Base-by-base conservation (phyloP, 257 asterid species). In the Jasminum sambac region DNA sequence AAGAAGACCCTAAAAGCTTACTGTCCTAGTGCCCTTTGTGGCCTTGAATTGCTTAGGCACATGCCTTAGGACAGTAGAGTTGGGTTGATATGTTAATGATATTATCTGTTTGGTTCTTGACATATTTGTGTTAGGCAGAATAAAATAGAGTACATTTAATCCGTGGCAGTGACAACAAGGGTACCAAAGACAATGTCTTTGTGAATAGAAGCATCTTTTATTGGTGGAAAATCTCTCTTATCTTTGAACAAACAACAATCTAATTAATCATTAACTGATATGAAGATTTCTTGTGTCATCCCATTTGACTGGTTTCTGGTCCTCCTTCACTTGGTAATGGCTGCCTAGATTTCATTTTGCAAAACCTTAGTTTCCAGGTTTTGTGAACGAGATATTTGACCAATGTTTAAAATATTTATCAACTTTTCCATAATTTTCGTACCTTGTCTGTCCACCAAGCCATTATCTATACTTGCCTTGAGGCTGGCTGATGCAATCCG, bases 131-230 rank as follows among this genome's bases (percentile, higher is more conserved):
- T 50, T 50, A 13, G 13, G n/a, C 6, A 14, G 16, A 43, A 10
- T 11, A 3, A 13, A 11, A 43, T 43, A 26, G 66, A 71, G 50
- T 67, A 17, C 63, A 11, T n/a, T 23, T 64, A 44, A 26, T 57
- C 50, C 57, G 44, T 38, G 76, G 40, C 61, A 44, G n/a, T 44
- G 26, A 37, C 44, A n/a, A 44, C 14, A 16, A 44, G 17, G 57
- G 17, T 44, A 16, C 25, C 30, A 52, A 19, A 26, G 14, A 21
- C 5, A 13, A 21, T 55, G 19, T 8, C 24, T 52, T 6, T 2
- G 62, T 55, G 6, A 55, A 26, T 13, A 19, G 60, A 8, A 17
- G 60, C 26, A 52, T 26, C 26, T 7, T 17, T n/a, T 52, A 52
- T 19, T 52, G 30, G 25, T 17, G 62, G 62, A 21, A 8, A 55